Evolutionary conservation across 371 early-diverging fungal genomes (phyloP), one percentile per base, ranked within the genome.

Genomic region (Capillidium heterosporum): DNA sequence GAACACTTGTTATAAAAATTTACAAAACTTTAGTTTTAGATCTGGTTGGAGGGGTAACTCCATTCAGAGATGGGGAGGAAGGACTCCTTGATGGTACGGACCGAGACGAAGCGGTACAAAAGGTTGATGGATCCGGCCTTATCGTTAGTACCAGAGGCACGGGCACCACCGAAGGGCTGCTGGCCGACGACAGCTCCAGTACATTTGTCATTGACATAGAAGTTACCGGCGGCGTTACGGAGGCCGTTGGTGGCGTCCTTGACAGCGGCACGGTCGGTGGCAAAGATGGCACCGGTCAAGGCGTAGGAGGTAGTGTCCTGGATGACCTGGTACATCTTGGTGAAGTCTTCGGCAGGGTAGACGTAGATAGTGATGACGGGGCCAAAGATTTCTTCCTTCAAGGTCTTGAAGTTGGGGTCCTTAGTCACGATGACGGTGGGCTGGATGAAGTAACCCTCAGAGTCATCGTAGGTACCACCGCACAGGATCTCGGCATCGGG

Each of bases 181-280:
- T 96, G 97, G 57, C 92, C 95, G 39, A 96, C 95, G 42, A 95
- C 91, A 44, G 97, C 95, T 53, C 97, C 97, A 35, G 97, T 96
- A 66, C 82, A 89, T 72, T 97, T 97, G 74, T 97, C 98, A 67
- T 97, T 97, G 67, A 97, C 84, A 71, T 97, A 97, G 61, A 97
- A 95, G 82, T 97, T 97, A 53, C 98, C 98, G 10, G 91, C 88
- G 26, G 89, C 78, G 70, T 95, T 69, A 53, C 91, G 82, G 57
- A 97, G 78, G 57, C 73, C 67, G 65, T 85, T 81, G 62, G 79
- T 71, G 44, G 84, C 91, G 19, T 65, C 61, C 28, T 87, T 71
- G 48, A 89, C 71, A 8, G 88, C 85, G 50, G 73, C 68, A 59
- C 95, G 84, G 61, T 91, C 91, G 63, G 77, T 69, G 32, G 95